Conservation (phyloP, 495 filamentous ascomycete species). For the Podospora anserina region DNA sequence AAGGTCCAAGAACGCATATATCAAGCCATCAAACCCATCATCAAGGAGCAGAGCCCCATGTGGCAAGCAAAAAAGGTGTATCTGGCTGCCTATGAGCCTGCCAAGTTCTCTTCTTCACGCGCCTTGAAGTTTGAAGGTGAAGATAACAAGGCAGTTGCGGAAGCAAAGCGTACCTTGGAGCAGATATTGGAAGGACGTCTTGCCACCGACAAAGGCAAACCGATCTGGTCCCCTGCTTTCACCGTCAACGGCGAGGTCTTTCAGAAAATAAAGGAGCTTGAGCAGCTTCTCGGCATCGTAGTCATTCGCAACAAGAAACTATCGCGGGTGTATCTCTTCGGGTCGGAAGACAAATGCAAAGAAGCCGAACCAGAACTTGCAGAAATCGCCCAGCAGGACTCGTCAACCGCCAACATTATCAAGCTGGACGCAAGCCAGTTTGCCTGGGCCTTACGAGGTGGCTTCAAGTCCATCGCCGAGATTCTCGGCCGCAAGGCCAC, state of each 20-base stretch:
- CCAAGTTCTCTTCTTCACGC: constrained; percentile 15
- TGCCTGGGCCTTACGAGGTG: constrained; percentile 39
- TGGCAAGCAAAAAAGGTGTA: constrained; percentile 30
- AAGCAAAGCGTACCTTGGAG: constrained; percentile 38
- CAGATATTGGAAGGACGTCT: constrained; percentile 26
- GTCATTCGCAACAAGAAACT: constrained; percentile 34
- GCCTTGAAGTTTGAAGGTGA: constrained; percentile 45
- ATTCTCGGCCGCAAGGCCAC: constrained; percentile 35
- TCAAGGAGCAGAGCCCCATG: constrained; percentile 31
- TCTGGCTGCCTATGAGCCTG: constrained; percentile 31
- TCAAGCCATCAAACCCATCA: constrained; percentile 31
- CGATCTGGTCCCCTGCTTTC: constrained; percentile 32
- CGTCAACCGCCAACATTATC: constrained; percentile 25
- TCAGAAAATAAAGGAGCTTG: constrained; percentile 20
- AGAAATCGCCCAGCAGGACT: constrained; percentile 24
- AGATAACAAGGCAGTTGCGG: constrained; percentile 32
- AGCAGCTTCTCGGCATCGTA: constrained; percentile 24
- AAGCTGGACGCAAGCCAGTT: constrained; percentile 28
- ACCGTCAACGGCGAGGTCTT: constrained; percentile 17
- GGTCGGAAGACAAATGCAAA: constrained; percentile 18
- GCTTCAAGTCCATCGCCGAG: constrained; percentile 34
- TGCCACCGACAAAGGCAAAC: constrained; percentile 18
- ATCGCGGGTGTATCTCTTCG: constrained; percentile 32
- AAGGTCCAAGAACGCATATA: constrained; percentile 36
- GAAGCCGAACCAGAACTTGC: constrained; percentile 12